Conservation (phyloP, 2,329 filamentous ascomycete genomes). For the Trichophyton verrucosum region DNA sequence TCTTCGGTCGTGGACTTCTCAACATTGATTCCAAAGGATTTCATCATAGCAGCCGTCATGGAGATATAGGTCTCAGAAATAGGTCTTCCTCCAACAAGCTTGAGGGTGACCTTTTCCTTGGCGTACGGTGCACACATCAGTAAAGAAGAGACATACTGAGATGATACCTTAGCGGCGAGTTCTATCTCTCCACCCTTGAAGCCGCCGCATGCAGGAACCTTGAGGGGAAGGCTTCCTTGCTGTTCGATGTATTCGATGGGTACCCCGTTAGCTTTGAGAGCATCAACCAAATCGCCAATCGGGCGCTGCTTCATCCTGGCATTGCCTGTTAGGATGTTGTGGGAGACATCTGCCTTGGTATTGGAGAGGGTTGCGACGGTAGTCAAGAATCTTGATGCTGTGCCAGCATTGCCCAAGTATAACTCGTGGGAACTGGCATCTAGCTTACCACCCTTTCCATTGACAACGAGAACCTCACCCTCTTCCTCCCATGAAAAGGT, state of each 20-base stretch:
- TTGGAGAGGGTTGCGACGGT: slow-evolving; percentile 73
- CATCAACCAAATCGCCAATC: slow-evolving; percentile 85
- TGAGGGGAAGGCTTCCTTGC: slow-evolving; percentile 69
- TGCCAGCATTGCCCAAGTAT: slow-evolving; percentile 93
- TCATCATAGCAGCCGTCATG: slow-evolving; percentile 99
- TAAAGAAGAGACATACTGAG: slow-evolving; percentile 96
- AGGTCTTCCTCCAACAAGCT: slow-evolving; percentile 87
- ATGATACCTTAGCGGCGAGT: slow-evolving; percentile 87
- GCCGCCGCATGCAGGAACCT: slow-evolving; percentile 68
- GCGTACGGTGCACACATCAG: slow-evolving; percentile 96
- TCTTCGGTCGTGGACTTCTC: slow-evolving; percentile 62
- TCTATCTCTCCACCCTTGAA: slow-evolving; percentile 80
- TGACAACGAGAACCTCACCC: slow-evolving; percentile 78
- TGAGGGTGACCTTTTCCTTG: slow-evolving; percentile 80
- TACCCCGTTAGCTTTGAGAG: slow-evolving; percentile 76
- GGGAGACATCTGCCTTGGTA: slow-evolving; percentile 45
- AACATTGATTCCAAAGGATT: slow-evolving; percentile 73
- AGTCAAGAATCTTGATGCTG: slow-evolving; percentile 87
- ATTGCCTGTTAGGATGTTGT: slow-evolving; percentile 82
- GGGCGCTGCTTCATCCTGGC: slow-evolving; percentile 91
- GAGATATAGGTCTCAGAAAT: slow-evolving; percentile 97
- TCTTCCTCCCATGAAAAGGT: slow-evolving; percentile 89
- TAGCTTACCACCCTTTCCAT: slow-evolving; percentile 78
- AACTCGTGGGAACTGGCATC: slow-evolving; percentile 62
- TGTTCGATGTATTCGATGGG: slow-evolving; percentile 73